Percentiles rank a stretch among this genome's conserved stretches.
These are phyloP conservation scores for Chaetoceros tenuissimus DNA, from an alignment of 108 stramenopile genomes.

Conservation along the genomic window DNA sequence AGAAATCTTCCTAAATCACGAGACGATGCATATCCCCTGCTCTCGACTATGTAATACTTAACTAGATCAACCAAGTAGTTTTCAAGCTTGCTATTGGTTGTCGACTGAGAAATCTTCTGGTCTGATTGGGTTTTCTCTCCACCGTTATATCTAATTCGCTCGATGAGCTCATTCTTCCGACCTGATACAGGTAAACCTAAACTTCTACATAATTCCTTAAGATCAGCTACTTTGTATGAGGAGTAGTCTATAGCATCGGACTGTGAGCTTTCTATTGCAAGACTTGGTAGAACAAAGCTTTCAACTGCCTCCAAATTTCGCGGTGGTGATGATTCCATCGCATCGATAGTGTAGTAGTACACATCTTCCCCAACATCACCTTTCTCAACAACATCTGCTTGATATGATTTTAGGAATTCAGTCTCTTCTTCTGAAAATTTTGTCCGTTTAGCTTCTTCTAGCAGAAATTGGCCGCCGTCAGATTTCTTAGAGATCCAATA, in stretches of 20 bases:
- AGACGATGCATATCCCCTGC: slow-evolving; percentile 57
- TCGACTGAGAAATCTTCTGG: too few relatives aligned
- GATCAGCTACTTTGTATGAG: slow-evolving; percentile 34
- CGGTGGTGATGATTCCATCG: neutral
- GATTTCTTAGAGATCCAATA: slow-evolving; percentile 31
- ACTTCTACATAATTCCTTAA: slow-evolving; percentile 66
- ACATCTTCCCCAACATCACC: slow-evolving; percentile 4
- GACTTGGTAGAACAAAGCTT: neutral
- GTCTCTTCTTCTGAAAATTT: slow-evolving; percentile 37
- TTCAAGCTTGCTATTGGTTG: neutral
- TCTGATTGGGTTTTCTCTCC: too few relatives aligned
- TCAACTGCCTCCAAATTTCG: too few relatives aligned
- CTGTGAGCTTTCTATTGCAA: neutral
- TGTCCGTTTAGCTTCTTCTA: slow-evolving; percentile 28
- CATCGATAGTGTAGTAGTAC: slow-evolving; percentile 1
- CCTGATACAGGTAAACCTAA: slow-evolving; percentile 56
- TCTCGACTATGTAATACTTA: slow-evolving; percentile 49
- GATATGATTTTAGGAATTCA: slow-evolving; percentile 24
- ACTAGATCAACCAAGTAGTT: slow-evolving; percentile 40
- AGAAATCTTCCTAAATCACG: slow-evolving; percentile 71
- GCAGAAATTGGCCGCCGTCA: slow-evolving; percentile 14
- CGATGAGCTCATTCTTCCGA: slow-evolving; percentile 46
- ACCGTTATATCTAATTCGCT: slow-evolving; percentile 27
- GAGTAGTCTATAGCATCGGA: slow-evolving; percentile 25
- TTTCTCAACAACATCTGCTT: slow-evolving; percentile 10